Base-by-base conservation (phyloP, 306 rosid species). In the Dryas octopetala region DNA sequence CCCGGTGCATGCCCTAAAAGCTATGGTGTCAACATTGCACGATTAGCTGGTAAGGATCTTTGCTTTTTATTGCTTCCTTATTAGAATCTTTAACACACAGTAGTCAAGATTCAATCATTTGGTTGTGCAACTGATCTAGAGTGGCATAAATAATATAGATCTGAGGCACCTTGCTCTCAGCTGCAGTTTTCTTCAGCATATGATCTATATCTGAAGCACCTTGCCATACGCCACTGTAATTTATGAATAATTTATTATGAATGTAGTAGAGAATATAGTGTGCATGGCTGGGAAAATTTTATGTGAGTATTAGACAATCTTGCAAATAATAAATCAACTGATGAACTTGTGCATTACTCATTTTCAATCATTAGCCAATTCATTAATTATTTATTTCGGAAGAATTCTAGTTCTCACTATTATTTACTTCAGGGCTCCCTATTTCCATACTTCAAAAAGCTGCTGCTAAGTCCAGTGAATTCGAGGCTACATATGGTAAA, bases 1-100 rank as follows among this genome's bases (percentile, higher is more conserved):
- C 76, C 78, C 3, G 98, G 98, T 82, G 90, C 97, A 49, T 96
- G 99, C 81, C 99, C 99, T 68, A 96, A 90, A 87, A 92, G 99
- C 88, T 96, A 92, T 86, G 99, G 97, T 61, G 97, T 92, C 76
- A 92, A 92, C 68, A 91, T 96, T 79, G 97, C 99, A 19, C 93
- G 92, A 66, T 72, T 96, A 86, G 99, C 99, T 70, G 97, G 97
- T 92, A 88, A 57, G 86, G 12, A 7, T 58, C 23, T 65, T 81
- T 76, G 9, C 58, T 32, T 52, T 47, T 57, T 75, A 7, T 63
- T 62, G 17, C 44, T 59, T 57, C 13, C 59, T 51, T 50, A 28
- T 57, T 26, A 0, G 26, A 47, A 15, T 26, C 38, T 26, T 59
- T 51, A 43, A 41, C 9, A 48, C 62, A 45, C 12, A 16, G 41